phyloP scores from a whole-genome alignment of 495 filamentous ascomycete species.

The Aspergillus homomorphus region DNA sequence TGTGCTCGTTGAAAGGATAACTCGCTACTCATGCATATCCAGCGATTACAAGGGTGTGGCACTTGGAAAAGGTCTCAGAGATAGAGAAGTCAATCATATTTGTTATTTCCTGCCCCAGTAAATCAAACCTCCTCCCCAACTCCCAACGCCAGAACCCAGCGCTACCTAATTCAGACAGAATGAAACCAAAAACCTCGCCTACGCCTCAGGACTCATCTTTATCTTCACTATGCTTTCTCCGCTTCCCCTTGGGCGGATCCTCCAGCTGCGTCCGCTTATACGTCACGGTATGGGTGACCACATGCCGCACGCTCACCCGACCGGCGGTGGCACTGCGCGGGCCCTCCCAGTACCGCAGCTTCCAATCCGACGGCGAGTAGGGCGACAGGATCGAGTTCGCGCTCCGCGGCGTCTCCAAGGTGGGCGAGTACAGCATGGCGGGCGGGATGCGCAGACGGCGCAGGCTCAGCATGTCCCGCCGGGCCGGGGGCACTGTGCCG shows the following conservation, averaged over 20 bases:
- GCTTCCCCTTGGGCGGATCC: constrained; percentile 41
- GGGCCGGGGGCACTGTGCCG: constrained; percentile 13
- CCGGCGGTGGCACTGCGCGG: constrained; percentile 29
- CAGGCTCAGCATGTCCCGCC: constrained; percentile 27
- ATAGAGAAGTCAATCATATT: neutral
- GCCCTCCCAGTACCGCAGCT: constrained; percentile 33
- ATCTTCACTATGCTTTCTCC: constrained; percentile 28
- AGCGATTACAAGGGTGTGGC: neutral
- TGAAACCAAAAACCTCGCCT: neutral
- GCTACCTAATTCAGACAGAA: constrained; percentile 9
- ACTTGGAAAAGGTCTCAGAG: neutral
- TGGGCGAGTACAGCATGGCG: constrained; percentile 22
- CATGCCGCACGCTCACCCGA: constrained; percentile 46
- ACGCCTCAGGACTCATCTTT: neutral
- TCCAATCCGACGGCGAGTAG: constrained; percentile 42
- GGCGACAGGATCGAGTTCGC: constrained; percentile 33
- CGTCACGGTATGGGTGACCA: constrained; percentile 49
- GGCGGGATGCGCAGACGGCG: constrained; percentile 44
- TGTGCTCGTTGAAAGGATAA: neutral
- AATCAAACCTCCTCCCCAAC: neutral
- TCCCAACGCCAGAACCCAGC: constrained; percentile 10
- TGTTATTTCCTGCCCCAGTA: neutral
- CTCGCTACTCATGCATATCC: too few species aligned
- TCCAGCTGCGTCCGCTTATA: constrained; percentile 43
- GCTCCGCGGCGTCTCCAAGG: constrained; percentile 29